Evolutionary conservation across 805 yeast species (phyloP), one percentile per base, ranked within the genome.

Genomic region (Nakazawaea anatomiae): DNA sequence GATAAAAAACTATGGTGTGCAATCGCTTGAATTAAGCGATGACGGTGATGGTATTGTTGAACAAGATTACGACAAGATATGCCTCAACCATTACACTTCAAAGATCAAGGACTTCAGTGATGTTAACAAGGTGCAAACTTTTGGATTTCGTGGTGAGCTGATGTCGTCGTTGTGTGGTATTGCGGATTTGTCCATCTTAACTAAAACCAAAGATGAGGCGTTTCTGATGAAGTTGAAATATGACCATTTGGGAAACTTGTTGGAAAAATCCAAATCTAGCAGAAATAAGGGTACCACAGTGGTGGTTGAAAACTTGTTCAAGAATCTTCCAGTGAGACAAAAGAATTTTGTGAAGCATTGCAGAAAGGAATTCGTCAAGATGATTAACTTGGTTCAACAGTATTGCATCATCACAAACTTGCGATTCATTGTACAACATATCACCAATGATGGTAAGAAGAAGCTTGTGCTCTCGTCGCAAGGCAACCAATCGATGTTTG

Each of bases 111-210:
- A 60, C 1, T 87, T 84, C 61, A 80, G 81, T 34, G 87, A 82
- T 55, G 67, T 87, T 38, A 50, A 54, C 1, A 57, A 57, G 4
- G 79, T 85, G 4, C 56, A 58, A 4, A 82, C 91, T 0, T 66
- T 85, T 32, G 95, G 95, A 0, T 87, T 87, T 59, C 72, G 95
- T 65, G 95, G 95, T 30, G 94, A 87, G 63, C 94, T 94, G 0
- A 69, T 87, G 60, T 80, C 86, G 56, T 84, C 92, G 0, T 59
- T 87, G 8, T 82, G 89, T 59, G 74, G 83, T 5, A 69, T 86
- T 14, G 65, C 81, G 1, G 66, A 71, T 6, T 62, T 86, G 6
- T 57, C 60, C 6, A 71, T 87, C 1, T 63, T 59, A 1, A 86
- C 90, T 0, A 73, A 85, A 3, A 71, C 77, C 2, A 55, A 55